Percentiles rank a stretch among this genome's conserved stretches.
phyloP scores from a whole-genome alignment of 352 stramenopile genomes.

The Pythium dissimile region DNA sequence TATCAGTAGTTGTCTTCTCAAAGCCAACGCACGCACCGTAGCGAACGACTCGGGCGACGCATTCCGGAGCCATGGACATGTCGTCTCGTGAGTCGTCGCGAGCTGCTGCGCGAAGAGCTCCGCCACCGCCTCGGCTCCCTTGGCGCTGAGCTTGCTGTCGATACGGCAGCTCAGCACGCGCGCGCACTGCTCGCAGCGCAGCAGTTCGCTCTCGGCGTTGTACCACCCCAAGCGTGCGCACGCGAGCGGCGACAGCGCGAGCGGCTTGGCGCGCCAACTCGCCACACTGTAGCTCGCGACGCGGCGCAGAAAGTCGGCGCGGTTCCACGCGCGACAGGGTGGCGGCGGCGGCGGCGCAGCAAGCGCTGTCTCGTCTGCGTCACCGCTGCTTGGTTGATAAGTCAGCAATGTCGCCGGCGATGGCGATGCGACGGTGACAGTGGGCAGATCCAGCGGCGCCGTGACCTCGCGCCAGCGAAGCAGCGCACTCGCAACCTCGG shows the following conservation, averaged over 20 bases:
- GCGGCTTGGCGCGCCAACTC: constrained; percentile 66
- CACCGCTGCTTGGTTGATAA: too few species aligned
- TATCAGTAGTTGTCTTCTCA: too few species aligned
- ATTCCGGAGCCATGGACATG: constrained; percentile 62
- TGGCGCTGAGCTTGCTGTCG: constrained; percentile 40
- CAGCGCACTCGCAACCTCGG: constrained; percentile 15
- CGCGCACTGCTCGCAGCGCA: constrained; percentile 42
- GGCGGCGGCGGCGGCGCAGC: too few species aligned
- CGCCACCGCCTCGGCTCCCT: constrained; percentile 34
- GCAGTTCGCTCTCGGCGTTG: constrained; percentile 41
- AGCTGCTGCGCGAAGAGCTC: constrained; percentile 38
- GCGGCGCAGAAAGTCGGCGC: constrained; percentile 43
- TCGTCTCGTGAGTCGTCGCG: constrained; percentile 31
- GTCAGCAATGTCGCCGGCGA: too few species aligned
- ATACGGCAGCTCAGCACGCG: constrained; percentile 53
- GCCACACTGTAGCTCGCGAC: constrained; percentile 50
- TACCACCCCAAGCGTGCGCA: constrained; percentile 54
- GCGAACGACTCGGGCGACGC: constrained; percentile 53
- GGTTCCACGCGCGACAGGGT: constrained; percentile 43
- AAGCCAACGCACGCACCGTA: constrained; percentile 33
- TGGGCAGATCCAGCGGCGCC: constrained; percentile 14
- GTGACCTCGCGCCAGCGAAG: constrained; percentile 23
- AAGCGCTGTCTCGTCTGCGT: too few species aligned
- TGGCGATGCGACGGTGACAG: too few species aligned
- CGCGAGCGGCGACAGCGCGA: constrained; percentile 35